Evolutionary conservation across 139 green algal species (phyloP).

Genomic region (Axilococcus clingmanii): DNA sequence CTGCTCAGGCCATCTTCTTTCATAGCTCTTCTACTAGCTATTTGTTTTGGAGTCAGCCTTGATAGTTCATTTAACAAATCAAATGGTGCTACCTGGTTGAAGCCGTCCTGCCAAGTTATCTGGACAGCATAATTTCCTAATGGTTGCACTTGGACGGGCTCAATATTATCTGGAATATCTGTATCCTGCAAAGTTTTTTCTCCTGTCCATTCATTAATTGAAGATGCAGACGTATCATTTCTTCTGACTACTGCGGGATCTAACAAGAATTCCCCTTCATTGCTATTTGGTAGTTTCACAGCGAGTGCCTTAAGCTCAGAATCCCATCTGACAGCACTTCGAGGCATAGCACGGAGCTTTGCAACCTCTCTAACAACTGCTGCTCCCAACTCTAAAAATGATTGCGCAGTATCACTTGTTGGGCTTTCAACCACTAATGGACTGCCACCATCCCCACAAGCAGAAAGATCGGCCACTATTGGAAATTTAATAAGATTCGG

Average conservation of each 20-base stretch:
- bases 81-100: conserved; percentile 62
- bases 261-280: conserved; percentile 60
- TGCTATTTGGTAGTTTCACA: conserved; percentile 31
- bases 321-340: conserved; percentile 47
- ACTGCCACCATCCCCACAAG: conserved; percentile 74
- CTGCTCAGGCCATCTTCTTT: neutral
- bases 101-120: conserved; percentile 67
- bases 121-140: conserved; percentile 96
- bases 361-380: conserved; percentile 86
- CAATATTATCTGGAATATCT: conserved; percentile 61
- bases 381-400: conserved; percentile 81
- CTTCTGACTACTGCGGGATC: conserved; percentile 61
- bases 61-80: conserved; percentile 36
- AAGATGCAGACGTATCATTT: conserved; percentile 75
- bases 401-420: conserved; percentile 35
- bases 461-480: conserved; percentile 82
- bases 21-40: neutral
- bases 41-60: conserved; percentile 6
- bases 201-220: conserved; percentile 86
- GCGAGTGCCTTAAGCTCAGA: conserved; percentile 36
- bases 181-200: conserved; percentile 37
- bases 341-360: conserved; percentile 13
- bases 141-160: conserved; percentile 50
- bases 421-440: conserved; percentile 84
- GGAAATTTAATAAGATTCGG: conserved; percentile 88